A percentile compares a stretch with the other conserved stretches of the same genome.
Evolutionary conservation across 148 eudicot genomes (phyloP).

Genomic region (Oxyria digyna): DNA sequence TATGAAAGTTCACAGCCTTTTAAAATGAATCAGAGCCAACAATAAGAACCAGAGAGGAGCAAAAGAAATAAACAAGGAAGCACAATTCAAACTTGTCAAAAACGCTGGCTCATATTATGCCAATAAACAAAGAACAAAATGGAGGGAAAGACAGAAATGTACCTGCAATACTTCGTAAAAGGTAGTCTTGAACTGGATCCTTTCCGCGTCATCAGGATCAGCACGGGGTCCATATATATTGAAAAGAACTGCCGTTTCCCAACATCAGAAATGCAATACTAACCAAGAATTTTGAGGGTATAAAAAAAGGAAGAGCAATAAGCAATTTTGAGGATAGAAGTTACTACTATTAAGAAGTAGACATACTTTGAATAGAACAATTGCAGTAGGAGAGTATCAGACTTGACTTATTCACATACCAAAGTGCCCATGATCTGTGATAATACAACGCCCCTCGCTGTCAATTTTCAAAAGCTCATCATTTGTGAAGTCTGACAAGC

Average conservation of each 20-base stretch:
- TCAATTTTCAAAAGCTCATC: conserved; percentile 76
- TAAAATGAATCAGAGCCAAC: too few species aligned
- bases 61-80: too few species aligned
- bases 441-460: conserved; percentile 84
- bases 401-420: conserved; percentile 32
- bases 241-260: conserved; percentile 59
- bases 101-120: not conserved
- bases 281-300: conserved; percentile 1
- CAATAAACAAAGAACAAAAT: not conserved
- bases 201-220: conserved; percentile 56
- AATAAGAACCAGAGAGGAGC: not conserved
- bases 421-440: conserved; percentile 93
- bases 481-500: conserved; percentile 47
- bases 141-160: conserved; percentile 9
- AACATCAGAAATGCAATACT: not conserved
- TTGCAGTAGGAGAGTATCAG: not conserved
- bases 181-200: conserved; percentile 57
- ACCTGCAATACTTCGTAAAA: conserved; percentile 84
- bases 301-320: not conserved
- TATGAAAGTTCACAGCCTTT: not conserved
- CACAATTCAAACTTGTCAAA: conserved; percentile 1
- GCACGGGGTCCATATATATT: conserved; percentile 93
- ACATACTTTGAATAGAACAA: not conserved
- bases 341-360: not conserved
- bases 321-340: not conserved